Evolutionary conservation across 129 eudicot genomes (phyloP), one percentile per base, ranked within the genome.

Genomic region (Ambrosia artemisiifolia): DNA sequence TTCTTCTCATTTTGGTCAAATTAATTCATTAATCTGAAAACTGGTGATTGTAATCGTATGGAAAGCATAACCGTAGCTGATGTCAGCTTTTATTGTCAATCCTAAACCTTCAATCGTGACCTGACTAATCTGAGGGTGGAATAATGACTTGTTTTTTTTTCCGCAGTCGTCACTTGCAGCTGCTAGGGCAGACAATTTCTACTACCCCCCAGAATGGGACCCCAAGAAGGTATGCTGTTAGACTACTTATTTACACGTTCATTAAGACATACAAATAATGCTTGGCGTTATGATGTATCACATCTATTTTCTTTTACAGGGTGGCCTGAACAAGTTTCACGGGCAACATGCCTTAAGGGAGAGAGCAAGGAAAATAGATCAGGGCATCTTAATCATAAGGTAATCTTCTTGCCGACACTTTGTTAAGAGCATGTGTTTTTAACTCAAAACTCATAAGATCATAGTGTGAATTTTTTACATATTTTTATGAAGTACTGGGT

Each of bases 291-390:
- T 43, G 69, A 10, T 72, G 57, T 66, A 53, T 70, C 14, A 62
- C 57, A 30, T 19, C 13, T 48, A 46, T 34, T 56, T 38, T 38
- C 67, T 57, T 78, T 75, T 75, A 44, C 84, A 94, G 97, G 98
- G 98, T 79, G 84, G 87, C 49, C 62, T 94, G 85, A 94, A 94
- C 96, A 94, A 90, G 83, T 94, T 94, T 65, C 79, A 94, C 60
- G 98, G 98, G 33, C 97, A 94, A 50, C 98, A 94, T 86, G 98
- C 98, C 55, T 80, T 94, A 75, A 85, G 98, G 85, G 98, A 94
- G 86, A 82, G 98, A 73, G 97, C 98, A 62, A 85, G 78, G 56
- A 94, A 94, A 78, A 75, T 94, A 81, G 98, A 94, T 63, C 98
- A 94, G 85, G 98, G 98, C 67, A 94, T 94, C 73, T 67, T 94